A percentile compares a stretch with the other conserved stretches of the same genome.
Evolutionary conservation across 2,329 filamentous ascomycete genomes (phyloP).

Genomic region (Rasamsonia emersonii): DNA sequence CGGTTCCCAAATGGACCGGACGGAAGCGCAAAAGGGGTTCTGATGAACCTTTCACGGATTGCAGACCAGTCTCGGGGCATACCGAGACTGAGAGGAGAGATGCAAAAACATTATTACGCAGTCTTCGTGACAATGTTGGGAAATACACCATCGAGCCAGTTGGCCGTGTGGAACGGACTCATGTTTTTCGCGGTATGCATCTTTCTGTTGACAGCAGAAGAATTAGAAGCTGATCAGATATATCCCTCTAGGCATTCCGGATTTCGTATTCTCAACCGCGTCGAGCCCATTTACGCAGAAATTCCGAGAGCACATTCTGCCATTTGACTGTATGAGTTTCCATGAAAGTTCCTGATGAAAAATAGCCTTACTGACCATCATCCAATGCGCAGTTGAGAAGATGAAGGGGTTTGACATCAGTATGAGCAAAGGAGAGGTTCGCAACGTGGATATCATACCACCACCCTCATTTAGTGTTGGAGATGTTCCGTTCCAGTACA

Average conservation of each 20-base stretch:
- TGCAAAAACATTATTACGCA: conserved; percentile 27
- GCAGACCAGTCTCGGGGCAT: conserved; percentile 23
- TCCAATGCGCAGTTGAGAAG: conserved; percentile 45
- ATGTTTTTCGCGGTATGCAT: conserved; percentile 66
- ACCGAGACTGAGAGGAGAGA: conserved; percentile 13
- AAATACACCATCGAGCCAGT: conserved; percentile 61
- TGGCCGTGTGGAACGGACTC: conserved; percentile 66
- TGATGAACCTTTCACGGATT: conserved; percentile 53
- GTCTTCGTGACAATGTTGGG: conserved; percentile 60
- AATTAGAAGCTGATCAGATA: conserved; percentile 4
- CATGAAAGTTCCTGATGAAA: not conserved
- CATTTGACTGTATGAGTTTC: conserved; percentile 54
- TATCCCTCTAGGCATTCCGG: conserved; percentile 56
- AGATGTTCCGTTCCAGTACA: conserved; percentile 60
- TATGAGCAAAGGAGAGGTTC: conserved; percentile 50
- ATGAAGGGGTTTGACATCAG: conserved; percentile 60
- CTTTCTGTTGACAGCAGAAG: not conserved
- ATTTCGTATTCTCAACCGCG: conserved; percentile 73
- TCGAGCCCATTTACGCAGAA: conserved; percentile 61
- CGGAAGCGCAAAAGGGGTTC: conserved; percentile 77
- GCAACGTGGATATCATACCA: conserved; percentile 63
- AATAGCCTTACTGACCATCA: not conserved
- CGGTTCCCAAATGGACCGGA: conserved; percentile 77
- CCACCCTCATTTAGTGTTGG: conserved; percentile 71
- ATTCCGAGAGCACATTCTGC: conserved; percentile 62